Evolutionary conservation across 2,329 filamentous ascomycete genomes (phyloP), one percentile per base, ranked within the genome.

Genomic region (Salinomyces thailandicus): DNA sequence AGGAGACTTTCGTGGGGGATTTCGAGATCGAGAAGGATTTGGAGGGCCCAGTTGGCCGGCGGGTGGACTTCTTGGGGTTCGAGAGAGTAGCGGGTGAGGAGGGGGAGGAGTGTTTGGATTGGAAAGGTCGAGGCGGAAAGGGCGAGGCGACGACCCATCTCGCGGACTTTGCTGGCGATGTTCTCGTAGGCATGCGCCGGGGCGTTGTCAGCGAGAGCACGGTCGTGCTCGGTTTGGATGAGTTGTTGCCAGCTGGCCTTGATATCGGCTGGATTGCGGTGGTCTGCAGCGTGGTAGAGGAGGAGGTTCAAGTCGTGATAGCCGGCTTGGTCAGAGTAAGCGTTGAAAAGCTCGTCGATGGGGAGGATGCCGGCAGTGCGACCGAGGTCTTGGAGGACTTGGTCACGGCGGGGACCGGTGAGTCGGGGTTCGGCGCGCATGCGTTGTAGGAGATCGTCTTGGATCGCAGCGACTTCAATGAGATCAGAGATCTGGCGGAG

Each of bases 301-400:
- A 89, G 71, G 6, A 98, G 74, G 56, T 85, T 94, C 34, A 98
- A 74, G 57, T 96, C 91, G 62, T 86, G 89, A 68, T 98, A 98
- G 33, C 78, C 81, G 2, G 85, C 91, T 53, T 85, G 80, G 54
- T 95, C 87, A 37, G 87, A 85, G 52, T 86, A 98, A 45, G 77
- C 68, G 57, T 96, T 93, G 65, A 85, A 98, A n/a, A 98, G 76
- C 78, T 93, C 76, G 44, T 79, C 84, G 22, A 96, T 68, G 39
- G 75, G 71, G 49, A 82, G 71, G 33, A 96, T 81, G 32, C 76
- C 73, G n/a, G 84, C 82, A 57, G 93, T 79, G 22, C 22, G 22
- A 4, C 37, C 18, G 11, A 54, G 45, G 4, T 41, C 31, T 19
- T 74, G 70, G 30, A 69, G 59, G 40, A 82, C 62, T 16, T 93